Base-by-base conservation (phyloP, 768 basidiomycete species). In the Heimioporus sp. region DNA sequence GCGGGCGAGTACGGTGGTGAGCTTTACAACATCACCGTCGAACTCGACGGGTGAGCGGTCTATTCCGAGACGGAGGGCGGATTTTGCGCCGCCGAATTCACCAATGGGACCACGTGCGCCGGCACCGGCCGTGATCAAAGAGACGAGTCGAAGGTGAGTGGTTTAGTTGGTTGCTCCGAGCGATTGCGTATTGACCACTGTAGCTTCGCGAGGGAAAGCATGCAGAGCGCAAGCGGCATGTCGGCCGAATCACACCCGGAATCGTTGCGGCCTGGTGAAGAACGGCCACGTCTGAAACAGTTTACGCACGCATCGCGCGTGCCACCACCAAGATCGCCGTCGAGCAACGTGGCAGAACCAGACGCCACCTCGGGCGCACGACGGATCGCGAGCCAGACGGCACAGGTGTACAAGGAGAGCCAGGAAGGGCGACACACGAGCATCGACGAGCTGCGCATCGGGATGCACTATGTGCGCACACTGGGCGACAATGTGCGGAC, bases 291-390 rank as follows among this genome's bases (percentile, higher is more conserved):
- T 31, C 67, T 90, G 30, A 85, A 88, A 32, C 87, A 84, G 24
- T 89, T 90, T 63, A 87, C 83, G 8, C 80, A 80, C 54, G 81
- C 83, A 15, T 76, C 78, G 17, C 81, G 84, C 17, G 85, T 86
- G 21, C 86, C 86, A 17, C 74, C 81, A 2, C 83, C 86, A 74
- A 77, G 56, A 57, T 76, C 57, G 62, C 78, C 53, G 60, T 76
- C 48, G 49, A 54, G 46, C 47, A 68, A 58, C 20, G 53, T 53
- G 9, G 58, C 49, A 17, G 56, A 51, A 46, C 56, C 46, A 28
- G 56, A 60, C 17, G 54, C 62, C 34, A 58, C 71, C 36, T 59
- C 61, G 32, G 66, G 64, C 16, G 60, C 61, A 46, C 70, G 57
- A 71, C 77, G 71, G 53, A 76, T 87, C 8, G 71, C 77, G 20